phyloP scores from a whole-genome alignment of 129 eudicot species.

The Dittrichia graveolens region DNA sequence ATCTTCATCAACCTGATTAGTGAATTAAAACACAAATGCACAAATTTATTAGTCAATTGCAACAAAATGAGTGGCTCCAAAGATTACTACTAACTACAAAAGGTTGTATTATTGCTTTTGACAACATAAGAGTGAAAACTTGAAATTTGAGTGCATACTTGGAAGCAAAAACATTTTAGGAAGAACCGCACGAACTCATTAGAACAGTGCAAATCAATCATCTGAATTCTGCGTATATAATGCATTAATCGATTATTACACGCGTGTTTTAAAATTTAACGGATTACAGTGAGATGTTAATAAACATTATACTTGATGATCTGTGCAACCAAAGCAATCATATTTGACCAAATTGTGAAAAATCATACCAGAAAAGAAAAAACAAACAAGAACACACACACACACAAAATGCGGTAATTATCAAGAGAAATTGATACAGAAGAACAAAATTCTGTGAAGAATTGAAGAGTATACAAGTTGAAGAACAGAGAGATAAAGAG shows the following conservation, averaged over 20 bases:
- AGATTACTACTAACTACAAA: background rate
- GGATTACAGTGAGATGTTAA: background rate
- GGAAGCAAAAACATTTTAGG: slow-evolving; percentile 18
- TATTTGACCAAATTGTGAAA: background rate
- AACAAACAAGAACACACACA: background rate
- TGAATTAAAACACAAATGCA: slow-evolving; percentile 9
- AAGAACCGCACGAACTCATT: slow-evolving; percentile 30
- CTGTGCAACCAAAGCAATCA: background rate
- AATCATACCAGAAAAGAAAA: background rate
- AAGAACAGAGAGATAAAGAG: background rate
- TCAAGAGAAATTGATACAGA: background rate
- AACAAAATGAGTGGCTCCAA: slow-evolving; percentile 4
- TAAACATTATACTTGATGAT: background rate
- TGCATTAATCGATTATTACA: slow-evolving; percentile 15
- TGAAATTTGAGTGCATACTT: slow-evolving; percentile 21
- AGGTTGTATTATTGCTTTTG: slow-evolving; percentile 1
- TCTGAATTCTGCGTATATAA: slow-evolving; percentile 31
- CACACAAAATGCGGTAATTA: too few relatives aligned
- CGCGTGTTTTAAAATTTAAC: slow-evolving; percentile 1
- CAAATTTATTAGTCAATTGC: slow-evolving; percentile 1
- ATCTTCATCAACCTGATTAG: slow-evolving; percentile 78
- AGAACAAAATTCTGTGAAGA: background rate
- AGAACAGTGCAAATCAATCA: slow-evolving; percentile 32
- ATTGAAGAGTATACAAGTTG: background rate
- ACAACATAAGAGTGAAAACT: slow-evolving; percentile 8